Conservation (phyloP, 495 filamentous ascomycete genomes). For the Daldinia bambusicola region DNA sequence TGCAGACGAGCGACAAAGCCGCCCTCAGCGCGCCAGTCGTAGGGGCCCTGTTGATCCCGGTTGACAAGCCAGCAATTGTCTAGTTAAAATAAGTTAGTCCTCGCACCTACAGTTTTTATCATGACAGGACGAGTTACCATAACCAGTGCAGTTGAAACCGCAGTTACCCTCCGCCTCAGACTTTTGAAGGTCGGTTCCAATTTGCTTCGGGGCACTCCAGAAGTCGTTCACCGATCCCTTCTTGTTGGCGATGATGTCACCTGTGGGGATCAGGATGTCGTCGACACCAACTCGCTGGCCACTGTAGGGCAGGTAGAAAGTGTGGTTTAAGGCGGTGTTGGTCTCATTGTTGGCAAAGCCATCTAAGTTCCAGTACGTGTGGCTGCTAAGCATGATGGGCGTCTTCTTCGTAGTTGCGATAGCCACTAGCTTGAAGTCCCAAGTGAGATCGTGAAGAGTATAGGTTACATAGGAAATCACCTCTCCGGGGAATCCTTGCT, state of each 20-base stretch:
- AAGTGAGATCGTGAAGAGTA: slow-evolving; percentile 61
- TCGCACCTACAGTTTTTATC: neutral
- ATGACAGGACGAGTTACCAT: slow-evolving; percentile 62
- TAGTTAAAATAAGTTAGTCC: slow-evolving; percentile 33
- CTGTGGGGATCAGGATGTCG: slow-evolving; percentile 80
- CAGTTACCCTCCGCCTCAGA: slow-evolving; percentile 69
- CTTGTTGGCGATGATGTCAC: slow-evolving; percentile 72
- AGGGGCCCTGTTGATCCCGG: slow-evolving; percentile 60
- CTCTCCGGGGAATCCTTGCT: slow-evolving; percentile 82
- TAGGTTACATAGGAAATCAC: slow-evolving; percentile 82
- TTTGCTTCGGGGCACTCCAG: slow-evolving; percentile 74
- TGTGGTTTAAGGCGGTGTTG: slow-evolving; percentile 73
- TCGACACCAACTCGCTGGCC: slow-evolving; percentile 77
- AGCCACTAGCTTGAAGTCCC: slow-evolving; percentile 66
- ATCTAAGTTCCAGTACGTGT: slow-evolving; percentile 90
- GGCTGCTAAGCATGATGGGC: slow-evolving; percentile 72
- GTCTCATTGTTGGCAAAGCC: slow-evolving; percentile 74
- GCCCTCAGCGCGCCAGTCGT: slow-evolving; percentile 66
- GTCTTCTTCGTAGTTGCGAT: slow-evolving; percentile 67
- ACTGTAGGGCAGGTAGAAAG: slow-evolving; percentile 75
- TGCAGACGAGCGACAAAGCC: slow-evolving; percentile 69
- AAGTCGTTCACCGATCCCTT: slow-evolving; percentile 76
- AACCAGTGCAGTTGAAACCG: slow-evolving; percentile 78
- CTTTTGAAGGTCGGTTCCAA: slow-evolving; percentile 72
- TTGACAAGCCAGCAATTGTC: slow-evolving; percentile 64